phyloP scores from a whole-genome alignment of 345 rosid species.

The Linum tenue region DNA sequence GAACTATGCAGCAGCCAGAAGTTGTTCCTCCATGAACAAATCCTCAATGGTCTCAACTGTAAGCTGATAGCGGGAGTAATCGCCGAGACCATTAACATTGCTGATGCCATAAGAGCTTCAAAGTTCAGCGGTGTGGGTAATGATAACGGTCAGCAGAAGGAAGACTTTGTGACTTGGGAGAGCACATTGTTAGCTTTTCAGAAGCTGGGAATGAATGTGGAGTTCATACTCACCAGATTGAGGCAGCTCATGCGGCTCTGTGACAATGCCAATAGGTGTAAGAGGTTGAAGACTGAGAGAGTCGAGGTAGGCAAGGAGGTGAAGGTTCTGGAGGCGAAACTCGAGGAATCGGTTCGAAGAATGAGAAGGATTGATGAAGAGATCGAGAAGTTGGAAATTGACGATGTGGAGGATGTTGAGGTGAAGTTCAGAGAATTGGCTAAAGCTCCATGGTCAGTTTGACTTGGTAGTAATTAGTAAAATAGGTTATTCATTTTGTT shows the following conservation, averaged over 20 bases:
- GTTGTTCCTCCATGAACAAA: not conserved
- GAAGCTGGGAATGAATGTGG: constrained; percentile 3
- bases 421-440: not conserved
- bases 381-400: no score
- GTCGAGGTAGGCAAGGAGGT: not conserved
- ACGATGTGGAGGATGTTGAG: not conserved
- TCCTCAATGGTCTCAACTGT: not conserved
- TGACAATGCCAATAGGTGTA: no score
- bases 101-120: not conserved
- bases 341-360: not conserved
- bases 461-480: no score
- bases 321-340: not conserved
- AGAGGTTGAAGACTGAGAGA: not conserved
- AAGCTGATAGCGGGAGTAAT: not conserved
- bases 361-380: no score
- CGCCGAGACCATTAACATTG: not conserved
- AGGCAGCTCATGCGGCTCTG: not conserved
- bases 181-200: not conserved
- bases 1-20: not conserved
- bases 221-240: not conserved
- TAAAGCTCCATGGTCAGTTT: no score
- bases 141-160: not conserved
- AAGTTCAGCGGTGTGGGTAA: not conserved
- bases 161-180: not conserved
- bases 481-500: not conserved